Evolutionary conservation across 768 basidiomycete species (phyloP).

Genomic region (Amylocystis lapponica): DNA sequence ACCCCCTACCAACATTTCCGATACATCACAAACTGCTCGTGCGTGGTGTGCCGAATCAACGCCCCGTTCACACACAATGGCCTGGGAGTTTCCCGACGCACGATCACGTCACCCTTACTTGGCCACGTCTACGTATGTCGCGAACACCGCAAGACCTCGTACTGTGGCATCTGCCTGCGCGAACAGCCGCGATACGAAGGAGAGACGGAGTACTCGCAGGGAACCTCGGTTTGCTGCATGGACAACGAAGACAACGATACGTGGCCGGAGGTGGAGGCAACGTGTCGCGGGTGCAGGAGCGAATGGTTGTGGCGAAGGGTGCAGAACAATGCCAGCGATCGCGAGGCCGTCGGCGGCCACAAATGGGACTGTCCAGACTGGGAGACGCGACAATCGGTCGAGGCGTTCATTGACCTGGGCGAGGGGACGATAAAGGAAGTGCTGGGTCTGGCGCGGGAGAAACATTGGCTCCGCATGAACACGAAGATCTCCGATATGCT

Average conservation of each 20-base stretch:
- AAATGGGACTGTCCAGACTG: constrained; percentile 40
- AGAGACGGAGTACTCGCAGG: constrained; percentile 29
- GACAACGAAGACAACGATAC: constrained; percentile 73
- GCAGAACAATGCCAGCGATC: constrained; percentile 40
- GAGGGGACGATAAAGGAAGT: constrained; percentile 66
- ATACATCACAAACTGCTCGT: constrained; percentile 47
- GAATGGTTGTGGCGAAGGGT: constrained; percentile 64
- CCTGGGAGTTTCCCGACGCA: constrained; percentile 45
- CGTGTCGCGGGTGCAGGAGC: constrained; percentile 59
- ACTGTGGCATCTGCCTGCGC: constrained; percentile 67
- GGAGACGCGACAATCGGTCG: constrained; percentile 63
- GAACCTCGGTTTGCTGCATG: constrained; percentile 38
- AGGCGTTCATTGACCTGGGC: constrained; percentile 67
- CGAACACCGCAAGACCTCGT: constrained; percentile 57
- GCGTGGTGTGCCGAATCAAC: constrained; percentile 69
- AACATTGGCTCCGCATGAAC: constrained; percentile 59
- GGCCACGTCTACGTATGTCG: constrained; percentile 49
- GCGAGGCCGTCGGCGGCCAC: constrained; percentile 51
- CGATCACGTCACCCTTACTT: constrained; percentile 35
- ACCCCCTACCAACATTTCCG: constrained; percentile 59
- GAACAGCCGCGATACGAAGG: constrained; percentile 45
- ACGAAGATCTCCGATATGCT: constrained; percentile 66
- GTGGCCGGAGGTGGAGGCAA: constrained; percentile 60
- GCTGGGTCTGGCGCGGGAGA: constrained; percentile 56
- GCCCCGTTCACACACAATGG: constrained; percentile 45